Base-by-base conservation (phyloP, 164 flowering plant genomes). In the Magnolia sinica region DNA sequence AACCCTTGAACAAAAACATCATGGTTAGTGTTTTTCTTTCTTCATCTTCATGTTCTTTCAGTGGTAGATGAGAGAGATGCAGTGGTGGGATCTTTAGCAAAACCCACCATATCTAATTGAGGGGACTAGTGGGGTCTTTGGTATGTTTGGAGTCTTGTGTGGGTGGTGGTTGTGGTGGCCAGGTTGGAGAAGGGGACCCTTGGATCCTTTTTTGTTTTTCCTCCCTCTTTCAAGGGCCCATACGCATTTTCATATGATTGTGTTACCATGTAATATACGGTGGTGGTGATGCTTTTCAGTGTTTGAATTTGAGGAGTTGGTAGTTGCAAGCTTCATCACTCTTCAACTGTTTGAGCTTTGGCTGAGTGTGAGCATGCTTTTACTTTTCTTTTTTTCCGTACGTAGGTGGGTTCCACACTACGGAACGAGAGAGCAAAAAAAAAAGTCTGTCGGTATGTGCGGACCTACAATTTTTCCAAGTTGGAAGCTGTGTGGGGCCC, bases 51-150 rank as follows among this genome's bases (percentile, higher is more conserved):
- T 29, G 2, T 7, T 23, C 24, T 65, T 65, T 65, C 9, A 23
- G 37, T 65, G 68, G 68, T 7, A 11, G 68, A 24, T 11, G 49
- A 68, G 71, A 68, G 71, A 20, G 6, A 37, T 37, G 10, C 6
- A 68, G 50, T 68, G 71, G 22, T 68, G 71, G 71, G 71, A 68
- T 68, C 71, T 68, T n/a, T 14, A 13, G 19, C 71, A 22, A 37
- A 31, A 68, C 71, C 71, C 51, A 31, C 71, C 68, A 65, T 65
- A 68, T 68, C 71, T 68, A 20, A 9, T 37, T 1, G 51, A 5
- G 49, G 45, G 8, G 71, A 20, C 16, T 27, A 10, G 8, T 7
- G 29, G 20, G 22, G 45, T 68, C n/a, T 31, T 31, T 24, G 16
- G 4, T n/a, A 27, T 37, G 50, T 68, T 68, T 68, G 71, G 71